Percentiles rank a stretch among this genome's conserved stretches.
These are phyloP conservation scores for Botrytis byssoidea DNA, from an alignment of 2,329 filamentous ascomycete species.

Conservation along the genomic window DNA sequence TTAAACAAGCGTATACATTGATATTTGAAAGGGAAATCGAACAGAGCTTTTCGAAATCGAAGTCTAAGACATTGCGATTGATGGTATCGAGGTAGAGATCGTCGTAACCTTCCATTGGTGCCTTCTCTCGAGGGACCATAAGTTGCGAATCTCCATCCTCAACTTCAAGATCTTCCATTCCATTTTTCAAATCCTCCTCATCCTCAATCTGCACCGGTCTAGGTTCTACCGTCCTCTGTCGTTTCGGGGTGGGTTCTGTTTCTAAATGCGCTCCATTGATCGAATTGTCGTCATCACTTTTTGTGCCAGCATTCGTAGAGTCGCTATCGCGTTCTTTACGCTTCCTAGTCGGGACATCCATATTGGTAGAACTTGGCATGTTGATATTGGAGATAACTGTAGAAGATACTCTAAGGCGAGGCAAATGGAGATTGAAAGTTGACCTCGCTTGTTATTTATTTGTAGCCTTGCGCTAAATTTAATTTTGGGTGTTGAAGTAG, in stretches of 20 bases:
- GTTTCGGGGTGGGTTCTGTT: conserved; percentile 16
- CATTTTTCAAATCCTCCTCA: conserved; percentile 29
- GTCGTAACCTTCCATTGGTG: conserved; percentile 82
- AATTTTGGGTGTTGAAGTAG: background rate
- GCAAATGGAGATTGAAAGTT: background rate
- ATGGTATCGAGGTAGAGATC: conserved; percentile 98
- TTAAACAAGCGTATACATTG: conserved; percentile 96
- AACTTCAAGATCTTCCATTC: conserved; percentile 36
- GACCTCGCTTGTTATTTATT: conserved; percentile 21
- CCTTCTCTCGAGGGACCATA: conserved; percentile 60
- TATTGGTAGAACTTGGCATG: conserved; percentile 1
- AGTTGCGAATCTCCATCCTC: conserved; percentile 43
- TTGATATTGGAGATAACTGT: background rate
- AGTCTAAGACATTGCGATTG: conserved; percentile 87
- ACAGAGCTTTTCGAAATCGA: conserved; percentile 98
- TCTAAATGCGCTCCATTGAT: conserved; percentile 3
- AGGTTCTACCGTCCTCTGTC: conserved; percentile 18
- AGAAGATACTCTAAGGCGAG: background rate
- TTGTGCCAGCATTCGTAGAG: background rate
- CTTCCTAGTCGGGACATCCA: conserved; percentile 14
- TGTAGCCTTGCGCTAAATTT: conserved; percentile 21
- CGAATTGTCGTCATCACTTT: background rate
- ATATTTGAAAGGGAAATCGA: conserved; percentile 95
- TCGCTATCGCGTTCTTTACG: conserved; percentile 18
- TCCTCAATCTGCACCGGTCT: conserved; percentile 22